phyloP scores from a whole-genome alignment of 257 asterid species.

The Gentiana macrophylla region DNA sequence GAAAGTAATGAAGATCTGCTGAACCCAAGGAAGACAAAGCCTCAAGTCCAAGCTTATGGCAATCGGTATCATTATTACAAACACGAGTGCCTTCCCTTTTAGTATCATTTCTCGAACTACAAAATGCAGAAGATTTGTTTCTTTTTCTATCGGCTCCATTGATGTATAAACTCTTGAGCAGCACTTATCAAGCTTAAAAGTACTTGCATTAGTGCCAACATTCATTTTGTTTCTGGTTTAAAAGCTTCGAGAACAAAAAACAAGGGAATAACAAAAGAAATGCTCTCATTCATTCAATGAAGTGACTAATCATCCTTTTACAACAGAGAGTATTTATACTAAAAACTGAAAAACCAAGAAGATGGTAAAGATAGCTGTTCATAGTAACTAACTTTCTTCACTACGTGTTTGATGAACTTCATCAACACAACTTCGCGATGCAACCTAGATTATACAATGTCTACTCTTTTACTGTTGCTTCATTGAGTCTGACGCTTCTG shows the following conservation, averaged over 20 bases:
- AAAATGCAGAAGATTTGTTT: conserved; percentile 85
- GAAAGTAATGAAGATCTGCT: conserved; percentile 11
- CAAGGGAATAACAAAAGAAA: conserved; percentile 20
- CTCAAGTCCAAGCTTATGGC: conserved; percentile 31
- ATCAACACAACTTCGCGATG: too few relatives aligned
- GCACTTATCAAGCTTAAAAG: conserved; percentile 89
- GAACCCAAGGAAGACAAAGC: conserved; percentile 15
- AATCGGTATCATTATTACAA: conserved; percentile 47
- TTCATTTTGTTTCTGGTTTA: conserved; percentile 94
- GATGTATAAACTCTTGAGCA: conserved; percentile 80
- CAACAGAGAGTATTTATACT: background rate
- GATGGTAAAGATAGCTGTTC: too few relatives aligned
- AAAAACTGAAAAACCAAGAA: too few relatives aligned
- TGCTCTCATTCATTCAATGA: conserved; percentile 10
- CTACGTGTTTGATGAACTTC: too few relatives aligned
- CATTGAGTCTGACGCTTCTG: too few relatives aligned
- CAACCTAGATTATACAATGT: too few relatives aligned
- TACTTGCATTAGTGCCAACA: conserved; percentile 94
- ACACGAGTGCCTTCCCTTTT: conserved; percentile 78
- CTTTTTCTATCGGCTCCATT: conserved; percentile 85
- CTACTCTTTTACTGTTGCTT: too few relatives aligned
- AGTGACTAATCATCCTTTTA: background rate
- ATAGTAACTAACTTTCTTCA: too few relatives aligned
- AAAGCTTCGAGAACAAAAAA: conserved; percentile 58
- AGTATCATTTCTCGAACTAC: conserved; percentile 79